These are phyloP conservation scores for Paramecium pentaurelia DNA, from an alignment of 73 alveolate genomes.

Conservation along the genomic window DNA sequence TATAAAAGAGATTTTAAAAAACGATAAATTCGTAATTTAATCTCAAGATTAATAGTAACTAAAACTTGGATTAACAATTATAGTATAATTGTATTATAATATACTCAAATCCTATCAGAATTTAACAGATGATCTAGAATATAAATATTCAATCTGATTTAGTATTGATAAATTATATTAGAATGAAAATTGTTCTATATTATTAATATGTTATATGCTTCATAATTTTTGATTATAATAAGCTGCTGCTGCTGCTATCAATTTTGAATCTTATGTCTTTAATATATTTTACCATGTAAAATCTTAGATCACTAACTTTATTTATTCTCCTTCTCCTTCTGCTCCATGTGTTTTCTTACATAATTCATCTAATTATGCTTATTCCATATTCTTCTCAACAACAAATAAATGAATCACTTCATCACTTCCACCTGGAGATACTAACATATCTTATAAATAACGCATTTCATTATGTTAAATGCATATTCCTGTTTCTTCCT, in stretches of 20 bases:
- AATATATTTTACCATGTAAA: constrained; percentile 43
- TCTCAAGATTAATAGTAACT: too few species aligned
- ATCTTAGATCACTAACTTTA: constrained; percentile 35
- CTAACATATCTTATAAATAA: constrained; percentile 15
- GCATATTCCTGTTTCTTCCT: constrained; percentile 51
- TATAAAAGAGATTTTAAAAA: too few species aligned
- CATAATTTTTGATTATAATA: neutral
- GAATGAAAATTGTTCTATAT: too few species aligned
- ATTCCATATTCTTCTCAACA: constrained; percentile 47
- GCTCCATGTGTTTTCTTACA: constrained; percentile 45
- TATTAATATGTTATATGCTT: neutral
- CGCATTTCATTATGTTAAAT: constrained; percentile 25
- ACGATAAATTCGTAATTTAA: too few species aligned
- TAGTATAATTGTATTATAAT: too few species aligned
- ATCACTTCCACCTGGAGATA: constrained; percentile 62
- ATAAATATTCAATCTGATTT: too few species aligned
- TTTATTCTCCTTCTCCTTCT: constrained; percentile 49
- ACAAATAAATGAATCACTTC: constrained; percentile 48
- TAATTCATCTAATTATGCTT: constrained; percentile 41
- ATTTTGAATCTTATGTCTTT: constrained; percentile 42
- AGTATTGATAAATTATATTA: too few species aligned
- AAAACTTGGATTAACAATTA: too few species aligned
- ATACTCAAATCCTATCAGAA: too few species aligned
- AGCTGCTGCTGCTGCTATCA: constrained; percentile 55
- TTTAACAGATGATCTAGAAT: too few species aligned